Evolutionary conservation across 352 stramenopile species (phyloP).

Genomic region (Phytophthora citrophthora): DNA sequence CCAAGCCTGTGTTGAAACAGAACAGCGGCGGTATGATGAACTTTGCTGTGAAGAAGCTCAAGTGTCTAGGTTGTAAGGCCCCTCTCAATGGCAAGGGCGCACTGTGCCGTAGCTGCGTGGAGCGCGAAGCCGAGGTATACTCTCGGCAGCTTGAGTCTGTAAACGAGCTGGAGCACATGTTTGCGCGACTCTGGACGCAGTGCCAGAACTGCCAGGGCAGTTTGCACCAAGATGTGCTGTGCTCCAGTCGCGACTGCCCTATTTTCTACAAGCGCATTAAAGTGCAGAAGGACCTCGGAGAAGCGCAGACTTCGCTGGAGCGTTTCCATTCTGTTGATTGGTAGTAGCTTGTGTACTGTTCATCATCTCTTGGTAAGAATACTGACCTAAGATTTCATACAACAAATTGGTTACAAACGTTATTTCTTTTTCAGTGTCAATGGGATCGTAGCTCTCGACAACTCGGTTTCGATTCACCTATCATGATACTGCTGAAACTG

Average conservation of each 20-base stretch:
- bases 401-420: too few species aligned
- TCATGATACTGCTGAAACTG: too few species aligned
- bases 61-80: conserved; percentile 98
- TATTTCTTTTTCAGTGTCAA: too few species aligned
- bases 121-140: conserved; percentile 95
- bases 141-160: conserved; percentile 93
- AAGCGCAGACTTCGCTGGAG: conserved; percentile 94
- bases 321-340: conserved; percentile 92
- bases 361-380: neutral
- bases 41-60: conserved; percentile 98
- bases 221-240: conserved; percentile 96
- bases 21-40: conserved; percentile 99
- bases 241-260: conserved; percentile 97
- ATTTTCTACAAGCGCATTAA: conserved; percentile 99
- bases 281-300: conserved; percentile 97
- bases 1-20: conserved; percentile 95
- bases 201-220: conserved; percentile 99
- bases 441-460: too few species aligned
- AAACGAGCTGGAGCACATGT: conserved; percentile 95
- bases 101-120: conserved; percentile 95
- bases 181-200: conserved; percentile 96
- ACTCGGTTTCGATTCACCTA: too few species aligned
- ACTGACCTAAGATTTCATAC: neutral
- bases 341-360: conserved; percentile 24
- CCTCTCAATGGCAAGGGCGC: conserved; percentile 87